Evolutionary conservation across 805 yeast species (phyloP).

Genomic region (Danielia oregonensis): DNA sequence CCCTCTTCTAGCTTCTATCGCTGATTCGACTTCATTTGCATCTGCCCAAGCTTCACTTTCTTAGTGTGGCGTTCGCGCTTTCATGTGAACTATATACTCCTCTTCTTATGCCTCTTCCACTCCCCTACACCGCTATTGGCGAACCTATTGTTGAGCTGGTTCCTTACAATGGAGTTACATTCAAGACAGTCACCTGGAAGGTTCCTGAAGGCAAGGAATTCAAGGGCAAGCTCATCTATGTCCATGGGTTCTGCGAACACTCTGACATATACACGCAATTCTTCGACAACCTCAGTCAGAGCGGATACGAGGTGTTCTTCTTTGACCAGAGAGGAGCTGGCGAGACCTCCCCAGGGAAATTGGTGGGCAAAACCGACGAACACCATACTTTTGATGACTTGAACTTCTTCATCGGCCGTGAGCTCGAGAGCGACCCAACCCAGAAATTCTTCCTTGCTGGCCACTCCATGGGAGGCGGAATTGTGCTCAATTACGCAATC

Average conservation of each 20-base stretch:
- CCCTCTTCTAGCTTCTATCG: too few relatives aligned
- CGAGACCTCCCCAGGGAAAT: slow-evolving; percentile 51
- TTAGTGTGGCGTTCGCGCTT: too few relatives aligned
- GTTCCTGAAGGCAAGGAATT: slow-evolving; percentile 29
- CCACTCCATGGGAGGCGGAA: slow-evolving; percentile 83
- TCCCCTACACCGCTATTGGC: slow-evolving; percentile 35
- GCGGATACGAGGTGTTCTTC: slow-evolving; percentile 63
- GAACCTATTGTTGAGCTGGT: slow-evolving; percentile 27
- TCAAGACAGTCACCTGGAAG: slow-evolving; percentile 39
- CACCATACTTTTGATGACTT: slow-evolving; percentile 54
- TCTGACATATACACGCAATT: slow-evolving; percentile 46
- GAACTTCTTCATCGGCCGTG: slow-evolving; percentile 50
- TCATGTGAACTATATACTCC: too few relatives aligned
- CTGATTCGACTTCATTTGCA: too few relatives aligned
- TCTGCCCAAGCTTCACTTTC: too few relatives aligned
- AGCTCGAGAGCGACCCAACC: slow-evolving; percentile 30
- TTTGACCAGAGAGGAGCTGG: slow-evolving; percentile 81
- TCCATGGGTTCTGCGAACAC: slow-evolving; percentile 73
- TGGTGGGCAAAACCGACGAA: slow-evolving; percentile 57
- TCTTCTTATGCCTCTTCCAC: neutral
- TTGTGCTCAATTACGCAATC: slow-evolving; percentile 58
- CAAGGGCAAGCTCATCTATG: slow-evolving; percentile 55
- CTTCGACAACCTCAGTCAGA: slow-evolving; percentile 47
- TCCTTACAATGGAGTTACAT: slow-evolving; percentile 35
- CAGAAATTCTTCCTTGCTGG: slow-evolving; percentile 55